Evolutionary conservation across 176 grass and related monocot genomes (phyloP).

Genomic region (Oryza meyeriana): DNA sequence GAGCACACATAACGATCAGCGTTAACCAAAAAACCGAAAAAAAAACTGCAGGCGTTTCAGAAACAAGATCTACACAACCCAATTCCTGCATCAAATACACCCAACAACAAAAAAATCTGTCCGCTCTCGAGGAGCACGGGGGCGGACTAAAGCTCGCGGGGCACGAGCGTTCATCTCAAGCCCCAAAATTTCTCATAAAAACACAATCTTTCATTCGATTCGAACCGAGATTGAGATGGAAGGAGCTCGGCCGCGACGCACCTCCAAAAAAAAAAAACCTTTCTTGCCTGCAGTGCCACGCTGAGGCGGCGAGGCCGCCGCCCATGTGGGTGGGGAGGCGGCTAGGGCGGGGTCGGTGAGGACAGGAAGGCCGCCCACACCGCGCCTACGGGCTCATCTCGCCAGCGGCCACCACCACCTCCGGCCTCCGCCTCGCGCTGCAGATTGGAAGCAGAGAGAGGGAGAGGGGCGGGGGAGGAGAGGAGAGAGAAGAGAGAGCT

Average conservation of each 20-base stretch:
- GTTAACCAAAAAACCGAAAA: neutral
- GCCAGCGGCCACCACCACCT: neutral
- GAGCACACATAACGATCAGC: neutral
- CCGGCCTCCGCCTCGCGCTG: neutral
- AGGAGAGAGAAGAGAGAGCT: neutral
- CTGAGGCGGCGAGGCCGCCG: neutral
- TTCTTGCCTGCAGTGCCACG: neutral
- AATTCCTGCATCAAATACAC: slow-evolving; percentile 10
- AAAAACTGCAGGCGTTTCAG: neutral
- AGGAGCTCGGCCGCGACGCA: neutral
- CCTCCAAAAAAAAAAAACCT: neutral
- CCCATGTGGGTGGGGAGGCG: neutral
- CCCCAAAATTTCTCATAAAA: neutral
- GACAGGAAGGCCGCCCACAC: neutral
- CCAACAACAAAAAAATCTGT: neutral
- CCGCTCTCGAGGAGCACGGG: slow-evolving; percentile 1
- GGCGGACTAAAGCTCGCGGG: too few species aligned
- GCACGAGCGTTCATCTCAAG: neutral
- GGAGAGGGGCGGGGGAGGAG: too few species aligned
- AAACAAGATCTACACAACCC: neutral
- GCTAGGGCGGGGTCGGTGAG: neutral
- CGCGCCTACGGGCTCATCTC: neutral
- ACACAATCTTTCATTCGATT: neutral
- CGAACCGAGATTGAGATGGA: neutral
- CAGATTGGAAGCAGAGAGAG: neutral